Base-by-base conservation (phyloP, 345 rosid species). In the Citrus inodora region DNA sequence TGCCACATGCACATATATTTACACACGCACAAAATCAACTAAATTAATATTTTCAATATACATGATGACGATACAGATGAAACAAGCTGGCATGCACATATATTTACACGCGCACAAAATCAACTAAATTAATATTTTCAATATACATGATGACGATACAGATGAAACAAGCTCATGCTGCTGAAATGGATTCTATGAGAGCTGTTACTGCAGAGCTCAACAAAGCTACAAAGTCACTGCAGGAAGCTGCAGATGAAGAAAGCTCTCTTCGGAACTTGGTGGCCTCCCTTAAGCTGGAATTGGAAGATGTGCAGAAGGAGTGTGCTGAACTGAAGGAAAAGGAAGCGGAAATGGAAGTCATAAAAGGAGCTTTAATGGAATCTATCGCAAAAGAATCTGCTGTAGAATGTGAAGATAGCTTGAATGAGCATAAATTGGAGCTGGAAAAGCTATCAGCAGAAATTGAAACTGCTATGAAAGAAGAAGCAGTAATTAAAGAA, bases 141-240 rank as follows among this genome's bases (percentile, higher is more conserved):
- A n/a, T n/a, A n/a, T n/a, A n/a, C n/a, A n/a, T n/a, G n/a, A n/a
- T n/a, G n/a, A n/a, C n/a, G n/a, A n/a, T n/a, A 28, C 93, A 89
- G 84, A 90, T 89, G 93, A 88, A 85, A 79, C 87, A 76, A 79
- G 86, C 88, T 24, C 97, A 94, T 76, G 91, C 89, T 58, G 63
- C 84, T 0, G 90, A 90, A 70, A 89, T 89, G 92, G 88, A 86
- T 60, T 38, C 80, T 0, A 89, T 89, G 60, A 90, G 88, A 58
- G 77, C 78, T 53, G 60, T 90, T 38, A 92, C 97, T 4, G 73
- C 64, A 4, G 98, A 94, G 83, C 89, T 96, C 10, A 85, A 90
- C 22, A 90, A 89, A 38, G 94, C 98, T 56, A 91, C 97, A 2
- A 89, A 76, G 77, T 81, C 79, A n/a, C 87, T 96, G 65, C 91